These are phyloP conservation scores for Erysiphe pulchra DNA, from an alignment of 2,329 filamentous ascomycete genomes.

Conservation along the genomic window DNA sequence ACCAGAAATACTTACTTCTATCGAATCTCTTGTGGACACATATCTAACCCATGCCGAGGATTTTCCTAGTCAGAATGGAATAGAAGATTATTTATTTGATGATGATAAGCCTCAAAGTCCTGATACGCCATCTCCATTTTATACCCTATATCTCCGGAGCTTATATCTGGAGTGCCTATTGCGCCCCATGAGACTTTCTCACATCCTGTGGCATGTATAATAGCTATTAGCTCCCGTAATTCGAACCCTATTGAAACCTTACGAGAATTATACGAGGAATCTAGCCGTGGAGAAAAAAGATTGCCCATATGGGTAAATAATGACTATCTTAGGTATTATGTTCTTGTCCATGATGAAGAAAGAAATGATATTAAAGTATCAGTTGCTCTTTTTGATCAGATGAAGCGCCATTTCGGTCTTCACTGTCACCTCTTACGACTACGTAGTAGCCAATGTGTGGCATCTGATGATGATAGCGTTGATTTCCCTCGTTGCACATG, in stretches of 20 bases:
- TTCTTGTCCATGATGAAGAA: constrained; percentile 90
- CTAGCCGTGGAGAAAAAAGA: constrained; percentile 47
- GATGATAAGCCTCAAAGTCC: constrained; percentile 11
- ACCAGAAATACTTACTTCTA: constrained; percentile 32
- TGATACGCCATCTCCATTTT: constrained; percentile 44
- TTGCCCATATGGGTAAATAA: constrained; percentile 71
- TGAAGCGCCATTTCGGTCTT: constrained; percentile 94
- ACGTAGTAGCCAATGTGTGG: constrained; percentile 59
- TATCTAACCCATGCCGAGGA: constrained; percentile 54
- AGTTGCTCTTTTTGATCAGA: constrained; percentile 80
- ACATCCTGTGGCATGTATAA: constrained; percentile 82
- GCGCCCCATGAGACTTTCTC: constrained; percentile 78
- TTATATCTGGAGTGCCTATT: constrained; percentile 57
- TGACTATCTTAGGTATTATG: constrained; percentile 86
- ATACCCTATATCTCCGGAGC: constrained; percentile 55
- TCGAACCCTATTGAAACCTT: constrained; percentile 65
- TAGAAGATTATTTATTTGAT: constrained; percentile 16
- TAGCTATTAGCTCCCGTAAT: constrained; percentile 82
- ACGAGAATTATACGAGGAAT: constrained; percentile 58
- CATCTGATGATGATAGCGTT: constrained; percentile 78
- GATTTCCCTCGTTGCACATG: constrained; percentile 63
- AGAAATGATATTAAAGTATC: constrained; percentile 77
- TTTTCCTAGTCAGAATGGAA: constrained; percentile 7
- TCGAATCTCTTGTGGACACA: constrained; percentile 57
- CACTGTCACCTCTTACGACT: constrained; percentile 82